These are phyloP conservation scores for Angophora floribunda DNA, from an alignment of 345 rosid genomes.

Conservation along the genomic window DNA sequence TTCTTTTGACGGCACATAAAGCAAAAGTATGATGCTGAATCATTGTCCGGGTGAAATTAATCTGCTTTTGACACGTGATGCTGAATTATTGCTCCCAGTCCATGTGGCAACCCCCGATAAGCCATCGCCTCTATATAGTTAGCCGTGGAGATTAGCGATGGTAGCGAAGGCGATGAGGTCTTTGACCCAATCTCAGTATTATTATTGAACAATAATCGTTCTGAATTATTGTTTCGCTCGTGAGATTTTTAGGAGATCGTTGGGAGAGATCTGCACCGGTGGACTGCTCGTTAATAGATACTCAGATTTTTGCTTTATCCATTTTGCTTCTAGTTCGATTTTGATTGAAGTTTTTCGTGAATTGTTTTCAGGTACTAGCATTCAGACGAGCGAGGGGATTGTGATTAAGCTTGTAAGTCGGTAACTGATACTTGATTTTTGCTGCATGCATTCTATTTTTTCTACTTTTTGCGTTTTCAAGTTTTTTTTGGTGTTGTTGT, in stretches of 20 bases:
- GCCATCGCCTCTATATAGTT: neutral
- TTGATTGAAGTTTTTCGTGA: neutral
- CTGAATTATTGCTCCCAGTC: too few species aligned
- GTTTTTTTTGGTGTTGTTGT: neutral
- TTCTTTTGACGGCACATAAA: neutral
- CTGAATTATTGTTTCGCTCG: conserved; percentile 6
- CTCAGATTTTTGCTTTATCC: neutral
- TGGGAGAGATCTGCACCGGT: conserved; percentile 93
- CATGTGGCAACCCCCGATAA: rapidly evolving
- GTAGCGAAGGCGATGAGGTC: too few species aligned
- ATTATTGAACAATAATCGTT: too few species aligned
- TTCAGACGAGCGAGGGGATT: conserved; percentile 76
- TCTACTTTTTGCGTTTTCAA: too few species aligned
- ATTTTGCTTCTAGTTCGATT: neutral
- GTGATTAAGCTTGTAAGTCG: conserved; percentile 83
- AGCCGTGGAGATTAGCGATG: neutral
- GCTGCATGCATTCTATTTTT: neutral
- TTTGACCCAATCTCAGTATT: too few species aligned
- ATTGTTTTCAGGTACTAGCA: conserved; percentile 43
- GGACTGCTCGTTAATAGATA: too few species aligned
- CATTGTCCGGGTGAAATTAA: rapidly evolving
- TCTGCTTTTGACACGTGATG: neutral
- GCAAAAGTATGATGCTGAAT: neutral
- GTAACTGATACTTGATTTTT: neutral
- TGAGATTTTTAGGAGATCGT: conserved; percentile 61